A percentile compares a stretch with the other conserved stretches of the same genome.
Evolutionary conservation across 1,139 yeast genomes (phyloP).

Genomic region (Scheffersomyces insectosa): DNA sequence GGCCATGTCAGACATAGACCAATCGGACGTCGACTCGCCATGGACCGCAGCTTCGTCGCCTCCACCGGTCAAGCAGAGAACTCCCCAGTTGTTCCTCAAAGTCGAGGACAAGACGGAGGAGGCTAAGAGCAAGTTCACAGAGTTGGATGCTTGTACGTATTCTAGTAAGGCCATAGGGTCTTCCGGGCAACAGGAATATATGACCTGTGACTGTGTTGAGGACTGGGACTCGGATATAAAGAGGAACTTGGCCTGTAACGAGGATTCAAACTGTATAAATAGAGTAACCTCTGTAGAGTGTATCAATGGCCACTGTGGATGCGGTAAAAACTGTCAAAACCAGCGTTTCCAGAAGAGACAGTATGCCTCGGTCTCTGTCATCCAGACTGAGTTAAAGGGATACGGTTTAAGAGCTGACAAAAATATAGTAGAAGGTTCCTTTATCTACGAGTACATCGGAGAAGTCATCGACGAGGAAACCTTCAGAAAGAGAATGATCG

Average conservation of each 20-base stretch:
- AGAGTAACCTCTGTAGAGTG: conserved; percentile 92
- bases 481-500: conserved; percentile 71
- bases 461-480: conserved; percentile 81
- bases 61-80: conserved; percentile 1
- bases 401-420: conserved; percentile 79
- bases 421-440: conserved; percentile 59
- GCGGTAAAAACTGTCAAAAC: conserved; percentile 81
- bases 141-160: conserved; percentile 61
- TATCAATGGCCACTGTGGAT: conserved; percentile 65
- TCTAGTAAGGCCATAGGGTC: conserved; percentile 59
- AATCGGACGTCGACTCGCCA: not conserved
- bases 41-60: conserved; percentile 4
- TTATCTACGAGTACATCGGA: conserved; percentile 90
- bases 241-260: conserved; percentile 74
- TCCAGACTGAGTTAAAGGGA: conserved; percentile 82
- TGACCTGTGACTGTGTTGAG: conserved; percentile 87
- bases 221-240: conserved; percentile 36
- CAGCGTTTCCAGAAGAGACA: conserved; percentile 80
- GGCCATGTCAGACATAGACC: conserved; percentile 5
- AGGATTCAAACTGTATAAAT: conserved; percentile 87
- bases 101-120: conserved; percentile 67
- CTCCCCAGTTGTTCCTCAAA: conserved; percentile 41
- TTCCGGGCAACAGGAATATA: conserved; percentile 69
- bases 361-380: conserved; percentile 73
- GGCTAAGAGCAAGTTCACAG: conserved; percentile 60